phyloP scores from a whole-genome alignment of 768 basidiomycete species.

The Podaxis sp. region DNA sequence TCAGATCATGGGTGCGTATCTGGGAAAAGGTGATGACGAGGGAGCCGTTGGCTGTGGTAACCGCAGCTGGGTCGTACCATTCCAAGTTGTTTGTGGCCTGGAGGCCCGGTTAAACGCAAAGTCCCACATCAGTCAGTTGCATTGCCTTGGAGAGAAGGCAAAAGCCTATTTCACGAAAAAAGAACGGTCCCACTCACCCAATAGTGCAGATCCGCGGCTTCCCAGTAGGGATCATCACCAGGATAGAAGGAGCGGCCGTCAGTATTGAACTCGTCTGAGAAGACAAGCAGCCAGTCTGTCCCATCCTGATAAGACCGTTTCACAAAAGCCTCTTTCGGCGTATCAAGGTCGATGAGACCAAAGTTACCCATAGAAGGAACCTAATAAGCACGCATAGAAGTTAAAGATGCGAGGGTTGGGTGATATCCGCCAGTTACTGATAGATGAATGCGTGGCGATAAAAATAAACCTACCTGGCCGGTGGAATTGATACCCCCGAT shows the following conservation, averaged over 20 bases:
- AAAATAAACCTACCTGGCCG: constrained; percentile 46
- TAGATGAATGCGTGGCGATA: constrained; percentile 15
- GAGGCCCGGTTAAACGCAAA: constrained; percentile 6
- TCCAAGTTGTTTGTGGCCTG: constrained; percentile 67
- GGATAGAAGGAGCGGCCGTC: constrained; percentile 76
- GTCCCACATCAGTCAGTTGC: neutral
- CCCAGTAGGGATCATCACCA: constrained; percentile 85
- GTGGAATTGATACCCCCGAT: constrained; percentile 60
- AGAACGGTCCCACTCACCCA: constrained; percentile 41
- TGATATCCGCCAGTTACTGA: neutral
- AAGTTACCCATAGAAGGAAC: constrained; percentile 61
- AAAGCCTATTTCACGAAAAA: neutral
- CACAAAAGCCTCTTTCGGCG: constrained; percentile 51
- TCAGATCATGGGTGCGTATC: constrained; percentile 55
- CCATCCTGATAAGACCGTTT: constrained; percentile 58
- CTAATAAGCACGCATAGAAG: constrained; percentile 26
- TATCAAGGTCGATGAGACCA: constrained; percentile 55
- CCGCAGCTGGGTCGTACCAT: constrained; percentile 81
- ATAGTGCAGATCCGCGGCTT: constrained; percentile 74
- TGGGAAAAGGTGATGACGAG: constrained; percentile 66
- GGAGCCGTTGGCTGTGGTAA: constrained; percentile 65
- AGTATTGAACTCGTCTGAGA: constrained; percentile 78
- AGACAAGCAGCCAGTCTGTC: constrained; percentile 52
- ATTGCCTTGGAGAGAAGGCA: neutral
- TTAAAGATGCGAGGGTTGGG: neutral